phyloP scores from a whole-genome alignment of 148 eudicot species.

The Persicaria maculosa region DNA sequence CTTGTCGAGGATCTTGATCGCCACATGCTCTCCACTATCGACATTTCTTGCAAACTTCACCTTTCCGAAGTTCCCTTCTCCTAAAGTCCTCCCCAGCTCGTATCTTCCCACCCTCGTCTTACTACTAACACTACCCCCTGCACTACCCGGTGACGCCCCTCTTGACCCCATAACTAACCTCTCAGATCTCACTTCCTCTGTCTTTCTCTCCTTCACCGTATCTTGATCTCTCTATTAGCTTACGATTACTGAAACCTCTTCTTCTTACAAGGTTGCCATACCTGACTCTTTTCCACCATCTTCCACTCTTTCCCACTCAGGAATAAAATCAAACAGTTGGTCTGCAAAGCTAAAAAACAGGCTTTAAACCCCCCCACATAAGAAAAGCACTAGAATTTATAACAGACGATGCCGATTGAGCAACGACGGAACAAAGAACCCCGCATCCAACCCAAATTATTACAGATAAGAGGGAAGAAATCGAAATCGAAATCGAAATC shows the following conservation, averaged over 20 bases:
- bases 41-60: conserved; percentile 42
- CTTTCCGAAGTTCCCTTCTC: conserved; percentile 47
- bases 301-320: conserved; percentile 6
- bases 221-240: too few species aligned
- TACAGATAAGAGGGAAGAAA: neutral
- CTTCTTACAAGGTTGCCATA: conserved; percentile 54
- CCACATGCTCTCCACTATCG: conserved; percentile 40
- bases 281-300: conserved; percentile 41
- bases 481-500: neutral
- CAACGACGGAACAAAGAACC: neutral
- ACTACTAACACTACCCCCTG: conserved; percentile 10
- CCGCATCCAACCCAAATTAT: neutral
- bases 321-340: conserved; percentile 10
- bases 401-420: neutral
- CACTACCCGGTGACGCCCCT: conserved; percentile 11
- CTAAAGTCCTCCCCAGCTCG: conserved; percentile 40
- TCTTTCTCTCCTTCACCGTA: neutral
- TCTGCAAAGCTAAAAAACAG: neutral
- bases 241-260: conserved; percentile 24
- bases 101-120: conserved; percentile 40
- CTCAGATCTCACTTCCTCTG: neutral
- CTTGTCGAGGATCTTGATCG: conserved; percentile 40
- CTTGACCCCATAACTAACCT: conserved; percentile 24
- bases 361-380: neutral
- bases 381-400: neutral